Evolutionary conservation across 345 rosid genomes (phyloP).

Genomic region (rapeseed (Brassica napus)): DNA sequence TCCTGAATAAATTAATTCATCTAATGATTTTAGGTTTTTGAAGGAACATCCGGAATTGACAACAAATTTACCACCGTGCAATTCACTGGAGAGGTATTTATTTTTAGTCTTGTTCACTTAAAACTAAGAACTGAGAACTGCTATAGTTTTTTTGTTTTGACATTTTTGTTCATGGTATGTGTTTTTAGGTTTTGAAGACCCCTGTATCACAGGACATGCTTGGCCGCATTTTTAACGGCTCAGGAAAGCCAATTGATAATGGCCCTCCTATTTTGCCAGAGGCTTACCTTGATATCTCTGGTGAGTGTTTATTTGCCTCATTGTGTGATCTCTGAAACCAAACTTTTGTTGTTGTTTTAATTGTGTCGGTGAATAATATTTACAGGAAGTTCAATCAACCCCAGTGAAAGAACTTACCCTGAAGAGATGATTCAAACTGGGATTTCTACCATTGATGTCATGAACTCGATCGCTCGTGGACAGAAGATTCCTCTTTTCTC

Average conservation of each 20-base stretch:
- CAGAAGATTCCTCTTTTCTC: slow-evolving; percentile 98
- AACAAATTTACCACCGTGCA: slow-evolving; percentile 92
- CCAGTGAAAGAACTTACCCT: slow-evolving; percentile 99
- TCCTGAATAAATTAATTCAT: slow-evolving; percentile 1
- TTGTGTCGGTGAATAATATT: background rate
- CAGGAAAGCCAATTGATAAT: slow-evolving; percentile 98
- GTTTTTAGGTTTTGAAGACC: slow-evolving; percentile 82
- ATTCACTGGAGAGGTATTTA: slow-evolving; percentile 85
- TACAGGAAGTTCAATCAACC: slow-evolving; percentile 95
- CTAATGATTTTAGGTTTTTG: slow-evolving; percentile 62
- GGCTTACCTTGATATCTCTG: slow-evolving; percentile 97
- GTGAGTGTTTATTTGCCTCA: slow-evolving; percentile 38
- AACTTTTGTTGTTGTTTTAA: background rate
- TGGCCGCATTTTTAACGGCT: slow-evolving; percentile 98
- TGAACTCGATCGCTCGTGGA: slow-evolving; percentile 99
- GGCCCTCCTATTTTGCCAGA: slow-evolving; percentile 98
- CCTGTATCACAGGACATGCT: slow-evolving; percentile 99
- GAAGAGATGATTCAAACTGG: slow-evolving; percentile 99
- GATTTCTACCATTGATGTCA: slow-evolving; percentile 97
- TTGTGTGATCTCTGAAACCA: background rate
- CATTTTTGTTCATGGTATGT: slow-evolving; percentile 8
- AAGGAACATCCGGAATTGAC: slow-evolving; percentile 97
- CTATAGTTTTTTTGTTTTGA: background rate
- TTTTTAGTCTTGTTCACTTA: background rate
- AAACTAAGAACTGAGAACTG: background rate